Percentiles rank a stretch among this genome's conserved stretches.
Evolutionary conservation across 345 rosid species (phyloP).

Genomic region (Boechera divaricarpa): DNA sequence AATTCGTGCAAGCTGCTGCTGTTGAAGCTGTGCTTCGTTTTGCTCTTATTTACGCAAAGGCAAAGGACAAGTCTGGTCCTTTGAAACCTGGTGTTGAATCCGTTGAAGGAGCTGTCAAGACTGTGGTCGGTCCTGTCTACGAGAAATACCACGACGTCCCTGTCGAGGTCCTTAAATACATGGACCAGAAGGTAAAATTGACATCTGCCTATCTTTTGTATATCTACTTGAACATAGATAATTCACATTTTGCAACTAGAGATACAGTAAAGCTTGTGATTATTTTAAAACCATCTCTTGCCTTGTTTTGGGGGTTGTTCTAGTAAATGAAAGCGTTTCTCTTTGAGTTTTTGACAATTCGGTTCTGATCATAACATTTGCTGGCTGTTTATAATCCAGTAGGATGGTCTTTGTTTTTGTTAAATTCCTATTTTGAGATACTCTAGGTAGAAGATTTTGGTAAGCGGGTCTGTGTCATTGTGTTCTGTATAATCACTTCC

Average conservation of each 20-base stretch:
- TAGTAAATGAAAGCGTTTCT: no score
- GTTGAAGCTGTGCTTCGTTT: constrained; percentile 62
- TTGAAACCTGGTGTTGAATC: constrained; percentile 84
- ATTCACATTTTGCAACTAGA: background rate
- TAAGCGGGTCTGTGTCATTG: background rate
- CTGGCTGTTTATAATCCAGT: background rate
- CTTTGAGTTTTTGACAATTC: no score
- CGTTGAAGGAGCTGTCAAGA: constrained; percentile 81
- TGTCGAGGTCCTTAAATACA: constrained; percentile 64
- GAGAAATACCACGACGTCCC: constrained; percentile 74
- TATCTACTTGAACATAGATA: no score
- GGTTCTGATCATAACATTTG: no score
- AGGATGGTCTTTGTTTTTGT: background rate
- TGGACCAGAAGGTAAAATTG: constrained; percentile 73
- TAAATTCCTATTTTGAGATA: background rate
- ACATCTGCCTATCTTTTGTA: background rate
- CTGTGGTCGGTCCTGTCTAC: constrained; percentile 76
- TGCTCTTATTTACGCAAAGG: constrained; percentile 61
- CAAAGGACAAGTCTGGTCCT: constrained; percentile 84
- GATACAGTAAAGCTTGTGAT: background rate
- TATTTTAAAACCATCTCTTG: background rate
- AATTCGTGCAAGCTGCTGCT: constrained; percentile 79
- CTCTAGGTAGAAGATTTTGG: background rate
- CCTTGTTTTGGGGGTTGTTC: no score
- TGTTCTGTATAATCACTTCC: background rate